These are phyloP conservation scores for Lactarius vividus DNA, from an alignment of 768 basidiomycete genomes.

Conservation along the genomic window DNA sequence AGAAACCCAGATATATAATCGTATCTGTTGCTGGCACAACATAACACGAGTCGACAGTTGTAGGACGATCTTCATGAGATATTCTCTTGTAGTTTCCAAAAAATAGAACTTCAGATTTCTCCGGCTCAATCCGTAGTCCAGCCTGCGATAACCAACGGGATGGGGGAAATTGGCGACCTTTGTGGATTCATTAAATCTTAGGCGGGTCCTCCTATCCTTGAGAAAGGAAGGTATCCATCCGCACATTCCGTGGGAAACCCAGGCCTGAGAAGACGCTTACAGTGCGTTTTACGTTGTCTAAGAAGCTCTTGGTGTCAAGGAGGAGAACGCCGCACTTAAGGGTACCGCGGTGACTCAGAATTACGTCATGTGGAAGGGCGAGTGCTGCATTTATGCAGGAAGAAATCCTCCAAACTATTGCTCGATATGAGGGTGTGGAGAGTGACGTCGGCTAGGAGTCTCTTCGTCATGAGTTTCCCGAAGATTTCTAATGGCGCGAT, in stretches of 20 bases:
- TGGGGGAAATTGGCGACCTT: not conserved
- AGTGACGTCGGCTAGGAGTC: no score
- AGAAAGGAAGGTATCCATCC: no score
- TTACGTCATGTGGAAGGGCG: no score
- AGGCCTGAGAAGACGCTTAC: not conserved
- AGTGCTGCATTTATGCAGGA: no score
- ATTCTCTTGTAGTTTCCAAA: not conserved
- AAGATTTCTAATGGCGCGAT: no score
- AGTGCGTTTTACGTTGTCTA: not conserved
- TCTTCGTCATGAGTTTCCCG: no score
- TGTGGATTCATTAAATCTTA: not conserved
- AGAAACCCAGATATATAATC: not conserved
- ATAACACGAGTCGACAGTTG: not conserved
- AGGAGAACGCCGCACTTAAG: not conserved
- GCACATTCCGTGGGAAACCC: not conserved
- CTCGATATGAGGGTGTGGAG: no score
- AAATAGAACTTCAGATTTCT: not conserved
- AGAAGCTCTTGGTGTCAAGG: not conserved
- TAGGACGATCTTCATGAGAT: not conserved
- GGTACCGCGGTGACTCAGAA: no score
- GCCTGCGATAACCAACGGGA: not conserved
- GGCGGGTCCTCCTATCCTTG: not conserved
- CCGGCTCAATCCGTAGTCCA: not conserved
- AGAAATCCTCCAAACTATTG: no score
- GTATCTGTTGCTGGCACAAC: not conserved